Percentiles rank a stretch among this genome's conserved stretches.
phyloP scores from a whole-genome alignment of 108 stramenopile species.

The Fragilariopsis cylindrus region DNA sequence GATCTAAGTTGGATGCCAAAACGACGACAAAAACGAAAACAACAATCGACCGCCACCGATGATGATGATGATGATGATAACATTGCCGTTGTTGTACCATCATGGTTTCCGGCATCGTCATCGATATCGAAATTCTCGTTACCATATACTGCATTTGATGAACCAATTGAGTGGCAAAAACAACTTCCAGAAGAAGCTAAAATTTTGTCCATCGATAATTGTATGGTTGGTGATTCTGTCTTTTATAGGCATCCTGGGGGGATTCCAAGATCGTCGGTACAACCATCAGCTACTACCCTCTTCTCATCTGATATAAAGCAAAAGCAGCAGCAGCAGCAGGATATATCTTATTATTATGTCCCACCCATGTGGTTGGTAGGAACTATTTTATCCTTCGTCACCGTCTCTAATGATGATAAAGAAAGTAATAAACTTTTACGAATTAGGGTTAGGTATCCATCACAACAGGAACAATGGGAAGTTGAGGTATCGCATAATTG shows the following conservation, averaged over 20 bases:
- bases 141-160: no score
- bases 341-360: neutral
- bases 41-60: no score
- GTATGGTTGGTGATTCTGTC: slow-evolving; percentile 21
- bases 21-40: neutral
- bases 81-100: no score
- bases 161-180: no score
- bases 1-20: slow-evolving; percentile 27
- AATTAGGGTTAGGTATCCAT: slow-evolving; percentile 22
- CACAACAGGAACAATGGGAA: slow-evolving; percentile 10
- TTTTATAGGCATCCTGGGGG: slow-evolving; percentile 35
- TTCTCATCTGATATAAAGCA: no score
- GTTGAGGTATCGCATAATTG: slow-evolving; percentile 7
- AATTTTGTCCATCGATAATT: slow-evolving; percentile 5
- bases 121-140: no score
- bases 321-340: neutral
- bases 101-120: no score
- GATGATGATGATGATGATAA: no score
- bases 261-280: neutral
- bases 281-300: neutral
- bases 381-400: slow-evolving; percentile 13
- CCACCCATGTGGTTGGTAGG: slow-evolving; percentile 31
- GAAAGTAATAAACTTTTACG: neutral
- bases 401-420: neutral
- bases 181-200: slow-evolving; percentile 19